Evolutionary conservation across 805 yeast species (phyloP).

Genomic region (Kurtzmaniella cleridarum): DNA sequence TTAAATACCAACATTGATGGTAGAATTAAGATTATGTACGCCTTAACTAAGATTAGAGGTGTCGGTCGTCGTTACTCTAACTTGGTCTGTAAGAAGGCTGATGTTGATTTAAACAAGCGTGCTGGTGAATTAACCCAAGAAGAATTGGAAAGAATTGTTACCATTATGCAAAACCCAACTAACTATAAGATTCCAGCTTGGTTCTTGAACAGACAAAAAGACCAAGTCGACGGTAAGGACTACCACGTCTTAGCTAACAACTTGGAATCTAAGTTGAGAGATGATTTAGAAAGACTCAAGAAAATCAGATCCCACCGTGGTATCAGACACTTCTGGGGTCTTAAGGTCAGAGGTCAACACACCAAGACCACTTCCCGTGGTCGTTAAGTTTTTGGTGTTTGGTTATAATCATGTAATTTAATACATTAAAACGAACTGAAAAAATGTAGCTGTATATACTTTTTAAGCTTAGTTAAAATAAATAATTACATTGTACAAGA

Average conservation of each 20-base stretch:
- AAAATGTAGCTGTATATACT: not conserved
- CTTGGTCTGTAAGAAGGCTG: slow-evolving; percentile 99
- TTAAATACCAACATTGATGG: slow-evolving; percentile 99
- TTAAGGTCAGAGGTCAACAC: slow-evolving; percentile 99
- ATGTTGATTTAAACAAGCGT: slow-evolving; percentile 95
- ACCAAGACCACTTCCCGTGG: slow-evolving; percentile 99
- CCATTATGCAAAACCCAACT: slow-evolving; percentile 99
- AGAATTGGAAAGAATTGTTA: slow-evolving; percentile 99
- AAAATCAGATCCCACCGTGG: slow-evolving; percentile 99
- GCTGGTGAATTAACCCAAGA: slow-evolving; percentile 99
- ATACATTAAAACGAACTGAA: slow-evolving; percentile 3
- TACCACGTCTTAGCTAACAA: slow-evolving; percentile 98
- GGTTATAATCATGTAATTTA: slow-evolving; percentile 16
- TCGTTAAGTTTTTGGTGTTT: slow-evolving; percentile 30
- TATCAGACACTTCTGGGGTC: slow-evolving; percentile 99
- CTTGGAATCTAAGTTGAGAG: slow-evolving; percentile 99
- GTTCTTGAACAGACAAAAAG: slow-evolving; percentile 99
- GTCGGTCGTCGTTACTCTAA: slow-evolving; percentile 99
- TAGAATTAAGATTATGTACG: slow-evolving; percentile 99
- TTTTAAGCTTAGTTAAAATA: no score
- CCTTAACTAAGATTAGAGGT: slow-evolving; percentile 99
- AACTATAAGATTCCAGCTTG: slow-evolving; percentile 99
- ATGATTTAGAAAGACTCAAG: slow-evolving; percentile 99
- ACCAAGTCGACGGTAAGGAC: slow-evolving; percentile 97
- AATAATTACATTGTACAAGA: not conserved